These are phyloP conservation scores for Tolypocladium tropicale DNA, from an alignment of 2,329 filamentous ascomycete genomes.

Conservation along the genomic window DNA sequence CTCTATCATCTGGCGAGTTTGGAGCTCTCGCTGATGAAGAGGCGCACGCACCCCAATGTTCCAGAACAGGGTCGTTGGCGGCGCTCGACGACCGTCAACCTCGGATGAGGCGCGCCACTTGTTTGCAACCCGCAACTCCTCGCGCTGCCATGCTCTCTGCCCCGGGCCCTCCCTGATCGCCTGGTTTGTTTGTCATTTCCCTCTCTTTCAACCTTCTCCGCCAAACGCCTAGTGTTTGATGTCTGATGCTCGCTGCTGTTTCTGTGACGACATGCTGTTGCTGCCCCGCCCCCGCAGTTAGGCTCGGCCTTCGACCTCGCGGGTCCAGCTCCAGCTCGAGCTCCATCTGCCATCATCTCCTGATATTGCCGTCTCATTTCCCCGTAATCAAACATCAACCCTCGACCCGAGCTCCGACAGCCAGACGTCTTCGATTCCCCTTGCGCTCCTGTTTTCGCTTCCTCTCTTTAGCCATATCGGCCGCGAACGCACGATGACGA, in stretches of 20 bases:
- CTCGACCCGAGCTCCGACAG: neutral
- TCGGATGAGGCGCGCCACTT: too few species aligned
- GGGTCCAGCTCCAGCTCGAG: neutral
- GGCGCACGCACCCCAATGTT: neutral
- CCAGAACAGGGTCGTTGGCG: neutral
- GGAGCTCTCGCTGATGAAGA: neutral
- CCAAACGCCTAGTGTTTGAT: neutral
- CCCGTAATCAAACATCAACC: neutral
- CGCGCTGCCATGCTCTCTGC: too few species aligned
- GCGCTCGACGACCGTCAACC: too few species aligned
- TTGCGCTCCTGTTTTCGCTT: neutral
- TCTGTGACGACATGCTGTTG: neutral
- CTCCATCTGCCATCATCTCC: neutral
- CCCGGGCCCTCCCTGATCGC: too few species aligned
- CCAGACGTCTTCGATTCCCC: neutral
- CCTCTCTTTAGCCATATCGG: neutral
- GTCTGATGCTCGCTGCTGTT: neutral
- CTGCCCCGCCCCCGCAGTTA: conserved; percentile 8
- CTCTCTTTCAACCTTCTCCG: neutral
- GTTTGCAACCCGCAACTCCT: too few species aligned
- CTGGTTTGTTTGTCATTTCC: neutral
- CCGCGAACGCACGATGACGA: conserved; percentile 19
- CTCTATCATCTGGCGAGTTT: neutral
- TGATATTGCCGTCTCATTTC: neutral
- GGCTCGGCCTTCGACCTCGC: neutral